phyloP scores from a whole-genome alignment of 2,329 filamentous ascomycete species.

The Cadophora gregata region DNA sequence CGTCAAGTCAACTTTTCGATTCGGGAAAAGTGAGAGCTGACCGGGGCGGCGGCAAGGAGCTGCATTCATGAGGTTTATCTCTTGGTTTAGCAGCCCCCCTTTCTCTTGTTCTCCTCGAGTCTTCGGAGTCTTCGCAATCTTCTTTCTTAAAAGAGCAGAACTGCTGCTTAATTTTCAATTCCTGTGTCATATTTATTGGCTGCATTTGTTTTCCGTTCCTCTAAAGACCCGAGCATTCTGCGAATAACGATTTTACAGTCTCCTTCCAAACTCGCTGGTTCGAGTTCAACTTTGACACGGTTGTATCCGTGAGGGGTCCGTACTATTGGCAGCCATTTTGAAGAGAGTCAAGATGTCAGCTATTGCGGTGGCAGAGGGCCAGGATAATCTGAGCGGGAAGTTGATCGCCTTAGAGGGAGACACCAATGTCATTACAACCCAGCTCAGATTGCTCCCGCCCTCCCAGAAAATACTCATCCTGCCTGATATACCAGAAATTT shows the following conservation, averaged over 20 bases:
- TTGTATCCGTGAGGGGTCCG: background rate
- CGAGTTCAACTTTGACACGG: conserved; percentile 5
- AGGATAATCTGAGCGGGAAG: conserved; percentile 47
- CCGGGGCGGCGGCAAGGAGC: conserved; percentile 18
- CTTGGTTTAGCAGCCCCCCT: background rate
- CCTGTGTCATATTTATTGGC: conserved; percentile 1
- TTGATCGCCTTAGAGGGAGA: conserved; percentile 67
- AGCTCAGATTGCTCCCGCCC: conserved; percentile 63
- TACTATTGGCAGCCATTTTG: background rate
- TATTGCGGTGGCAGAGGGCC: conserved; percentile 1
- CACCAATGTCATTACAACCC: conserved; percentile 59
- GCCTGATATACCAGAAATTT: conserved; percentile 45
- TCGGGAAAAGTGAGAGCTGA: conserved; percentile 25
- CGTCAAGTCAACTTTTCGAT: conserved; percentile 21
- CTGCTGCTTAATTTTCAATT: conserved; percentile 6
- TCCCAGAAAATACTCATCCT: conserved; percentile 64
- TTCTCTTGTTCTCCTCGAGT: conserved; percentile 5
- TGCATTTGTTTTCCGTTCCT: background rate
- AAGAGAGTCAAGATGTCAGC: conserved; percentile 9
- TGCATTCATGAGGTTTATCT: conserved; percentile 19
- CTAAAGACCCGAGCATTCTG: background rate
- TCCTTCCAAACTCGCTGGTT: conserved; percentile 14
- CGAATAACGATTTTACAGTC: background rate
- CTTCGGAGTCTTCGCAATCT: background rate
- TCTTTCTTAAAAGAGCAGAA: background rate